These are phyloP conservation scores for Oxyria digyna DNA, from an alignment of 148 eudicot genomes.

Conservation along the genomic window DNA sequence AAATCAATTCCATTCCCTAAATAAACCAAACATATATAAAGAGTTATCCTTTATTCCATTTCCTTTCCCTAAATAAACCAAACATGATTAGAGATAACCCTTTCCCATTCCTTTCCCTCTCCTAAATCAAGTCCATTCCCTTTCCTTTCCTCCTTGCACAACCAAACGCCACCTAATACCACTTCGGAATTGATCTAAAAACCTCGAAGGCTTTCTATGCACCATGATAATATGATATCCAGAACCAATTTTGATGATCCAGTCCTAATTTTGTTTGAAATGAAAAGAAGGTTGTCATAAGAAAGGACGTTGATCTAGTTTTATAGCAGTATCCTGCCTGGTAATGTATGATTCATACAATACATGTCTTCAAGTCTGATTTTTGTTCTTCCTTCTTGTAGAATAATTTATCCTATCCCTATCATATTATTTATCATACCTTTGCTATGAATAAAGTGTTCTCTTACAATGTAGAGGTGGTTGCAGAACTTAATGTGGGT, in stretches of 20 bases:
- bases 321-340: not conserved
- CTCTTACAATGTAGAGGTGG: not conserved
- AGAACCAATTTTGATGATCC: too few species aligned
- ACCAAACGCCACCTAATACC: too few species aligned
- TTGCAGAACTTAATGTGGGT: not conserved
- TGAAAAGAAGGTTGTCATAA: not conserved
- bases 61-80: too few species aligned
- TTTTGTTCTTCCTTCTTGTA: not conserved
- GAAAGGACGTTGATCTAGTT: too few species aligned
- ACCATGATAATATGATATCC: too few species aligned
- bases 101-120: too few species aligned
- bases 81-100: too few species aligned
- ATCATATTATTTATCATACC: not conserved
- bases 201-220: not conserved
- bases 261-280: not conserved
- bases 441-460: not conserved
- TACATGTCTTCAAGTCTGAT: not conserved
- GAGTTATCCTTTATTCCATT: too few species aligned
- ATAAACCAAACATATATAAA: too few species aligned
- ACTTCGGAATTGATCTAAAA: not conserved
- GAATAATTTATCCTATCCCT: not conserved
- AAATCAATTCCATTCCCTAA: too few species aligned
- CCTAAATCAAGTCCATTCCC: too few species aligned
- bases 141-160: too few species aligned
- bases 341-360: not conserved